Evolutionary conservation across 495 filamentous ascomycete species (phyloP).

Genomic region (Tricharina praecox): DNA sequence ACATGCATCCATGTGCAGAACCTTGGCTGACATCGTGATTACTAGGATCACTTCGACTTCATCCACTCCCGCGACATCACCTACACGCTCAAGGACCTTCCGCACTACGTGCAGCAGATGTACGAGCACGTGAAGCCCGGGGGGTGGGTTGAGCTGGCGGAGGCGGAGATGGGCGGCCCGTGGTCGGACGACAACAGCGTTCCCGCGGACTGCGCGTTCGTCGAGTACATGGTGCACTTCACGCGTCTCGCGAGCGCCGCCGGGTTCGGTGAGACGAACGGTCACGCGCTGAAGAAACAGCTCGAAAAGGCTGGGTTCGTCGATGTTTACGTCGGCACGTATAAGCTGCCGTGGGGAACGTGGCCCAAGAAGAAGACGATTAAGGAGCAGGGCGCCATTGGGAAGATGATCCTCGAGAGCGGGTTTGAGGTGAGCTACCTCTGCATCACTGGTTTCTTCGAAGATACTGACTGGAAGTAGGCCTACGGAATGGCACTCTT

Average conservation of each 20-base stretch:
- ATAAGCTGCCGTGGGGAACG: slow-evolving; percentile 13
- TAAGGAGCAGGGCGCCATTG: slow-evolving; percentile 19
- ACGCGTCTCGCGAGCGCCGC: not conserved
- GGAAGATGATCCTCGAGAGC: slow-evolving; percentile 15
- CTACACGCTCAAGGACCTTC: no score
- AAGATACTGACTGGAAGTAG: no score
- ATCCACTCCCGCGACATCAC: slow-evolving; percentile 18
- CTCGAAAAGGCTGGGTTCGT: not conserved
- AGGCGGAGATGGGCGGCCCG: slow-evolving; percentile 31
- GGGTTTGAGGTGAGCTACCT: slow-evolving; percentile 22
- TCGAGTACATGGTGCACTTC: slow-evolving; percentile 8
- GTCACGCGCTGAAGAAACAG: no score
- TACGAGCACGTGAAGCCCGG: slow-evolving; percentile 31
- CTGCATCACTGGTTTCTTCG: no score
- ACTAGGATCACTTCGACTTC: slow-evolving; percentile 20
- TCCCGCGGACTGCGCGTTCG: slow-evolving; percentile 6
- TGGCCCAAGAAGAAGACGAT: slow-evolving; percentile 19
- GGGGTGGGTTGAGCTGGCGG: slow-evolving; percentile 46
- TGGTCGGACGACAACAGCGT: slow-evolving; percentile 29
- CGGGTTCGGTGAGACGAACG: not conserved
- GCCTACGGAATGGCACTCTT: no score
- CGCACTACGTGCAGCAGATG: no score
- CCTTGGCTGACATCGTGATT: slow-evolving; percentile 22
- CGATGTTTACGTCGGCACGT: not conserved
- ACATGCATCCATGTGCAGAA: no score